Conservation (phyloP, 768 basidiomycete species). For the Rickenella mellea region DNA sequence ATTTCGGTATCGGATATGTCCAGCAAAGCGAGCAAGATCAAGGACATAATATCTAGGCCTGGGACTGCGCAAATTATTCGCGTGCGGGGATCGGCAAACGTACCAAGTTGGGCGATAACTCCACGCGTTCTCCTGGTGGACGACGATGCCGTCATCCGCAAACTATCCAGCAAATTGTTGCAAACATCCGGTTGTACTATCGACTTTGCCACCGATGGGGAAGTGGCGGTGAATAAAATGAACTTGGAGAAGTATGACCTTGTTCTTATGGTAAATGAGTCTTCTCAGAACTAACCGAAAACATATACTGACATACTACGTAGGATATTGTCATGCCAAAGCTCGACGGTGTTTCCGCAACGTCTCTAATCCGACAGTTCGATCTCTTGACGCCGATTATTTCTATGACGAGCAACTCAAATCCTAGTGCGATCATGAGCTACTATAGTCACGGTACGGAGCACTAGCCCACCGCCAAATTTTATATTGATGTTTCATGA, state of each 20-base stretch:
- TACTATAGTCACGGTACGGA: conserved; percentile 69
- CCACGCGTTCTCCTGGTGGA: conserved; percentile 90
- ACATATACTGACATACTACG: background rate
- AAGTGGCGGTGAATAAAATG: conserved; percentile 92
- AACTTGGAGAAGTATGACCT: conserved; percentile 93
- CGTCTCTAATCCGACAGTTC: conserved; percentile 88
- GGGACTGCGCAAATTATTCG: conserved; percentile 39
- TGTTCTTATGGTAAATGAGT: conserved; percentile 72
- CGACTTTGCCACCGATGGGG: conserved; percentile 90
- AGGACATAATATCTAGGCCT: conserved; percentile 5
- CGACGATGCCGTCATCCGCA: conserved; percentile 87
- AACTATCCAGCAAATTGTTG: conserved; percentile 84
- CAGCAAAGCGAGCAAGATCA: background rate
- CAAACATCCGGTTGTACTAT: conserved; percentile 93
- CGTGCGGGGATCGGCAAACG: conserved; percentile 68
- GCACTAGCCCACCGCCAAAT: too few relatives aligned
- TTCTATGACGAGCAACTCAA: conserved; percentile 94
- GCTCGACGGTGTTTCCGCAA: conserved; percentile 82
- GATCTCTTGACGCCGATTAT: conserved; percentile 95
- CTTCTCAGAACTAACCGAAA: background rate
- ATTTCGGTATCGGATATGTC: background rate
- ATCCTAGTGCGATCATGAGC: conserved; percentile 86
- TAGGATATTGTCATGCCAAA: conserved; percentile 95
- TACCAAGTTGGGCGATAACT: conserved; percentile 85
- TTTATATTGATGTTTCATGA: too few relatives aligned